Base-by-base conservation (phyloP, 768 basidiomycete species). In the Termitomyces sp. region DNA sequence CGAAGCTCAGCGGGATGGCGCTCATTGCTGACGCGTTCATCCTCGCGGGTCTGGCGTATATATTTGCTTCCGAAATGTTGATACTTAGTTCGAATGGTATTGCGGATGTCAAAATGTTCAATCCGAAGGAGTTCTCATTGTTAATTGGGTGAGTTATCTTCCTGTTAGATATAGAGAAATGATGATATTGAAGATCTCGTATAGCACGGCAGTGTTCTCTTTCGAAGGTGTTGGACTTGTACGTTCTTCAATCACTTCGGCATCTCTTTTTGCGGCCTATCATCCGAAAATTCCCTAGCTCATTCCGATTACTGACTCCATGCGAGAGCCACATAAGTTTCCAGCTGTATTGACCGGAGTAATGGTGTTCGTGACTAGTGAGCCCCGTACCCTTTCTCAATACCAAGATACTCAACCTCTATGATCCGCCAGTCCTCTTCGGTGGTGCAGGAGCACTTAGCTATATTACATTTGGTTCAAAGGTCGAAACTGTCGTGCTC, bases 191-290 rank as follows among this genome's bases (percentile, higher is more conserved):
- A 30, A 43, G 55, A 9, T 32, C 26, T 43, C 14, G 38, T 46
- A 28, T 58, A 93, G 94, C 8, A 98, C 97, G 22, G 96, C 97
- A 3, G 96, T 98, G 30, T 98, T 98, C 70, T 93, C 97, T 1
- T 99, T 98, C 62, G 96, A 99, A 70, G 96, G 96, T 8, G 92
- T 99, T 61, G 97, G 96, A 46, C 74, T 98, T 71, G 87, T 89
- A 62, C 60, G 83, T 69, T 34, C 47, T 51, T 30, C 28, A 15
- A 26, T 26, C 19, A n/a, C 24, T 30, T 42, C 32, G 5, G 22
- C 56, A 45, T 45, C 45, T 11, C 41, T 48, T 21, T 42, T 45
- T 43, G 50, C 9, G 35, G 26, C 14, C 10, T 9, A 32, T 55
- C 17, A 54, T n/a, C 34, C 15, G 10, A 59, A 19, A 28, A n/a